These are phyloP conservation scores for Zygoascus sp. DNA, from an alignment of 1,139 yeast genomes.

Conservation along the genomic window DNA sequence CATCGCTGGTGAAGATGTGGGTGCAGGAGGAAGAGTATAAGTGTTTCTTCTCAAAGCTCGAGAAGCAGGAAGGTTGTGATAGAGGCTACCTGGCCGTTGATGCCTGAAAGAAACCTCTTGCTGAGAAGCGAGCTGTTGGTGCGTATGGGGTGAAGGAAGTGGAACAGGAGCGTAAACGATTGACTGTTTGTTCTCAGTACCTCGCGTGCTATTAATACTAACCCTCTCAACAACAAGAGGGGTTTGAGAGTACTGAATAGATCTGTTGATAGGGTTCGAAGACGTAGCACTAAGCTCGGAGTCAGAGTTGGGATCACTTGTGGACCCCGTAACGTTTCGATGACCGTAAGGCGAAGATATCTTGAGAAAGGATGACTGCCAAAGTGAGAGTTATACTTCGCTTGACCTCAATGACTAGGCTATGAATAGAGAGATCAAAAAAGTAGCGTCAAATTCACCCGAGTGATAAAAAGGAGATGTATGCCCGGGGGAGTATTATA, in stretches of 20 bases:
- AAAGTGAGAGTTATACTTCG: not conserved
- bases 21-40: not conserved
- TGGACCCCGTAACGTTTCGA: conserved; percentile 4
- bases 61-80: not conserved
- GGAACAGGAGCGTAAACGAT: conserved; percentile 9
- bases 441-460: too few relatives aligned
- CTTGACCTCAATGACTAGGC: not conserved
- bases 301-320: conserved; percentile 6
- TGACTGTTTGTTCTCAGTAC: conserved; percentile 4
- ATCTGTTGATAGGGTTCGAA: not conserved
- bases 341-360: conserved; percentile 3
- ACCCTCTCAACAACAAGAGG: conserved; percentile 3
- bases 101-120: not conserved
- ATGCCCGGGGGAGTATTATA: not conserved
- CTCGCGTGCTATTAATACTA: not conserved
- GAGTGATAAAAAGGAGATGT: too few relatives aligned
- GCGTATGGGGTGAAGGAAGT: not conserved
- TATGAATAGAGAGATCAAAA: not conserved
- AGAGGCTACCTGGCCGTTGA: not conserved
- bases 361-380: not conserved
- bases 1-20: not conserved
- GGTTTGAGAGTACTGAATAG: conserved; percentile 1
- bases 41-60: not conserved
- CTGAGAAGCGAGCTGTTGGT: not conserved
- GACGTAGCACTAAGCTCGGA: not conserved